phyloP scores from a whole-genome alignment of 148 eudicot genomes.

The Rhododendron kiyosumense region DNA sequence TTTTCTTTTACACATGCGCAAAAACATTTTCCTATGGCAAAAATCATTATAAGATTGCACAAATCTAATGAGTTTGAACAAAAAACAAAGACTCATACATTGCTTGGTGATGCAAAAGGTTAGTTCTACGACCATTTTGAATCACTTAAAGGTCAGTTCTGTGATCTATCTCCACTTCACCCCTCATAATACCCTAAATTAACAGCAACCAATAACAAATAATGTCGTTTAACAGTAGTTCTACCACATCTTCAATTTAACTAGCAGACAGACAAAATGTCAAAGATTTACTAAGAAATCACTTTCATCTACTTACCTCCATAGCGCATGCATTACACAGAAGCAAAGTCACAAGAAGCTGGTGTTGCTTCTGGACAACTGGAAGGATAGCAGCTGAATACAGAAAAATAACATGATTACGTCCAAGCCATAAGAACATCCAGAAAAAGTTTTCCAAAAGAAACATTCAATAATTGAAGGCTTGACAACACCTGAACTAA shows the following conservation, averaged over 20 bases:
- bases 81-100: neutral
- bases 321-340: constrained; percentile 48
- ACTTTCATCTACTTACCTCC: constrained; percentile 31
- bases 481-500: neutral
- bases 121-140: neutral
- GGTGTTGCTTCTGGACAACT: constrained; percentile 38
- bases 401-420: neutral
- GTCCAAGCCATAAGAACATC: neutral
- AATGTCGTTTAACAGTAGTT: neutral
- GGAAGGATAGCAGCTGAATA: constrained; percentile 40
- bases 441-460: neutral
- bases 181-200: neutral
- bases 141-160: neutral
- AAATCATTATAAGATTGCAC: neutral
- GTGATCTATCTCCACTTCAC: neutral
- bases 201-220: neutral
- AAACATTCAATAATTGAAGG: neutral
- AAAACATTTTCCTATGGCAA: neutral
- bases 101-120: neutral
- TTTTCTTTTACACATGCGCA: neutral
- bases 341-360: constrained; percentile 40
- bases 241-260: neutral
- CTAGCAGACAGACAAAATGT: neutral
- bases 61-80: neutral
- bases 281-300: neutral